Evolutionary conservation across 768 basidiomycete species (phyloP), one percentile per base, ranked within the genome.

Genomic region (Saitozyma podzolica): DNA sequence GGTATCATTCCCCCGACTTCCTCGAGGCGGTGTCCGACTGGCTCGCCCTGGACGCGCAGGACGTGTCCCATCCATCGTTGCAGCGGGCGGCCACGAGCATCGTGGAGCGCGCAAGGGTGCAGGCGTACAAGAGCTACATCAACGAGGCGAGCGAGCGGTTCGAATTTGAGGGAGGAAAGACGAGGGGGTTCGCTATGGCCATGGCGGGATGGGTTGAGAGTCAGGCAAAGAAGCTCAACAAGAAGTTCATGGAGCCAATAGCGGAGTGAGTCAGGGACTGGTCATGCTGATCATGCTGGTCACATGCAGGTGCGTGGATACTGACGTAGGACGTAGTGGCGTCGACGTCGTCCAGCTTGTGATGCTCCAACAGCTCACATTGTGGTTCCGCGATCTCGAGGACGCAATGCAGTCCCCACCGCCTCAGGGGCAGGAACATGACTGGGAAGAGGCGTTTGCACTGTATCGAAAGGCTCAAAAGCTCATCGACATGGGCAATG

Each of bases 201-300:
- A 86, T 95, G 85, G 91, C 90, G 5, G 88, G 89, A 52, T 94
- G 95, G 80, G 80, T 96, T 2, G 92, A 95, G 83, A 95, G 92
- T 77, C 81, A 83, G 43, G 86, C 89, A 16, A 93, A 94, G 78
- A 80, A 84, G 29, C 83, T 95, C 41, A 89, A 93, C 78, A 92
- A 92, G 78, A 86, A 88, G 61, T 99, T 95, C 80, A 86, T 88
- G 0, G 86, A 90, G 59, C 89, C 91, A 40, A 76, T 97, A 19
- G 82, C 93, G 40, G 89, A 87, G 90, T 93, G 74, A 40, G 14
- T 14, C 11, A 6, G 14, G 9, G 37, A 1, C 17, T 40, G n/a
- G 9, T 57, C 37, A 58, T 42, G n/a, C 2, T 13, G 41, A n/a
- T 19, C 14, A 39, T 20, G 16, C 55, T 20, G 6, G 29, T n/a